phyloP scores from a whole-genome alignment of 2,329 filamentous ascomycete genomes.

The Pyrenophora graminea region DNA sequence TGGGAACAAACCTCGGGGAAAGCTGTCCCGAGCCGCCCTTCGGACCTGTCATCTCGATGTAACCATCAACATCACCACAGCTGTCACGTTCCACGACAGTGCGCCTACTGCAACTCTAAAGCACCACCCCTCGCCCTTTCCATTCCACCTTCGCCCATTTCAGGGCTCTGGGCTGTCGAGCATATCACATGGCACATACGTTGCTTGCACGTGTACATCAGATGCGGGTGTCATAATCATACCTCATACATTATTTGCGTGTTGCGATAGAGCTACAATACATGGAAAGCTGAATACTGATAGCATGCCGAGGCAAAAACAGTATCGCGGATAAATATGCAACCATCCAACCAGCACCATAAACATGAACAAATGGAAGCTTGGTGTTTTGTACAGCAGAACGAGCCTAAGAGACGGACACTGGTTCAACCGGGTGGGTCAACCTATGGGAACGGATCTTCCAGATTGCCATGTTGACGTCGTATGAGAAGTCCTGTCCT shows the following conservation, averaged over 20 bases:
- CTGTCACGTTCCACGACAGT: conserved; percentile 17
- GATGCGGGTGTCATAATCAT: conserved; percentile 21
- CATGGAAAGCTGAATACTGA: conserved; percentile 27
- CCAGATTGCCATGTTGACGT: conserved; percentile 2
- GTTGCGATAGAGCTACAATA: conserved; percentile 25
- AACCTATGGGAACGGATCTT: conserved; percentile 9
- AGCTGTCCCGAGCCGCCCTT: no score
- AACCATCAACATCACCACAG: conserved; percentile 14
- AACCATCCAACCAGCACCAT: conserved; percentile 10
- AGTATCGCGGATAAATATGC: conserved; percentile 17
- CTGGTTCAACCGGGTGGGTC: not conserved
- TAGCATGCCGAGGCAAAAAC: conserved; percentile 20
- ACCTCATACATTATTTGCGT: conserved; percentile 22
- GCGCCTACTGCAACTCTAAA: conserved; percentile 20
- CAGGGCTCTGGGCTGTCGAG: not conserved
- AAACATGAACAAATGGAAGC: conserved; percentile 18
- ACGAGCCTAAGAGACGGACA: not conserved
- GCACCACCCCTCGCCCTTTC: conserved; percentile 16
- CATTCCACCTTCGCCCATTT: conserved; percentile 11
- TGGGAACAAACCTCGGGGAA: no score
- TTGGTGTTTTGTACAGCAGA: conserved; percentile 13
- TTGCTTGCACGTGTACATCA: not conserved
- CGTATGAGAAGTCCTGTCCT: not conserved
- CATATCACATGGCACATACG: not conserved
- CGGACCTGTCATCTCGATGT: not conserved